Evolutionary conservation across 2,329 filamentous ascomycete species (phyloP).

Genomic region (Chrysoporthe puriensis): DNA sequence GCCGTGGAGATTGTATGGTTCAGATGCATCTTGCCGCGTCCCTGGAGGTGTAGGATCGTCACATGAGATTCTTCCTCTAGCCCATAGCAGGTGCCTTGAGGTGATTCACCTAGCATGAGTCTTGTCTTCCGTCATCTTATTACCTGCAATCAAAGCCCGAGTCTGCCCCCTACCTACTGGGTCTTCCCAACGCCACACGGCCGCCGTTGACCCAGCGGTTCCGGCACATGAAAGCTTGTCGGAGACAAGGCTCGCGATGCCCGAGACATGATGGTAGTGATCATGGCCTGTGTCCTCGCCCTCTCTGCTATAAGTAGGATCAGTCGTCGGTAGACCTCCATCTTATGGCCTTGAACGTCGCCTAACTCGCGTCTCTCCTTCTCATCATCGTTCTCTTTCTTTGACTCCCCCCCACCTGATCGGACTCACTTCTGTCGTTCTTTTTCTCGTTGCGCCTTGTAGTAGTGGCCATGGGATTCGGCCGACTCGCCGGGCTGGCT

Average conservation of each 20-base stretch:
- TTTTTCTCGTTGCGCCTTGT: neutral
- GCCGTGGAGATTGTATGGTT: neutral
- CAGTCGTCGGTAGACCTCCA: slow-evolving; percentile 17
- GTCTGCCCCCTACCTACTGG: slow-evolving; percentile 14
- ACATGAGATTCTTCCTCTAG: slow-evolving; percentile 14
- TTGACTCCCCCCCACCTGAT: neutral
- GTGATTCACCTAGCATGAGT: slow-evolving; percentile 25
- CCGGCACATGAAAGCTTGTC: neutral
- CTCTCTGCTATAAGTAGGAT: slow-evolving; percentile 24
- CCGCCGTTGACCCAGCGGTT: slow-evolving; percentile 1
- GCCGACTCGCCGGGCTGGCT: slow-evolving; percentile 24
- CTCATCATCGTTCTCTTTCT: slow-evolving; percentile 13
- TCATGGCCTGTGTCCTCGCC: neutral
- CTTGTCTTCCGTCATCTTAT: slow-evolving; percentile 25
- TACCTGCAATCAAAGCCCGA: slow-evolving; percentile 26
- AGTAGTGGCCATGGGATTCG: slow-evolving; percentile 19
- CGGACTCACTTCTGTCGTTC: neutral
- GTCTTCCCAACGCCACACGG: slow-evolving; percentile 16
- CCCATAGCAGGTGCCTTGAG: slow-evolving; percentile 10
- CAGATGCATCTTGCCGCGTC: slow-evolving; percentile 1
- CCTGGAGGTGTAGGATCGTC: neutral
- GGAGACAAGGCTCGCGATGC: slow-evolving; percentile 18
- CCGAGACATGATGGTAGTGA: slow-evolving; percentile 19
- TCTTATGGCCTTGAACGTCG: slow-evolving; percentile 17
- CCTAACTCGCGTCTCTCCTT: slow-evolving; percentile 28